Evolutionary conservation across 2,329 filamentous ascomycete genomes (phyloP), one percentile per base, ranked within the genome.

Genomic region (Penicillium sp.): DNA sequence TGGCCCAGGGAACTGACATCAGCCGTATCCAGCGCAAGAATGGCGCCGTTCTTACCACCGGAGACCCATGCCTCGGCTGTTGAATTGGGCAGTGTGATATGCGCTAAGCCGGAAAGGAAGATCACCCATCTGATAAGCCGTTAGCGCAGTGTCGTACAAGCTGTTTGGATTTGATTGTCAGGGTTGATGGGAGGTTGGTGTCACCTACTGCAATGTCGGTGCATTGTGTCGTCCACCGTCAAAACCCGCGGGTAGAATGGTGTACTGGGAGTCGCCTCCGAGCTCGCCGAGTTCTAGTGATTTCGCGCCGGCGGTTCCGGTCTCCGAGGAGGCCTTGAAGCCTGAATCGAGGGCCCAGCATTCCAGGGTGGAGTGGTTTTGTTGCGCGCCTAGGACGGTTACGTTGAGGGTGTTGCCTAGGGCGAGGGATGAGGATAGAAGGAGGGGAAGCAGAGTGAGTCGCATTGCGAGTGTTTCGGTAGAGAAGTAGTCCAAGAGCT

Each of bases 311-410:
- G 58, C 28, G 2, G 62, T 65, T 2, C 72, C 73, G 6, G 67
- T 47, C n/a, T 60, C 46, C 6, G 59, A 47, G 7, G 69, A 67
- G 1, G 53, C 57, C n/a, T 58, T 27, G 46, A 73, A 73, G 10
- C 68, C 67, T 3, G 65, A 55, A 8, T 64, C 54, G 6, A 78
- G 55, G 49, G 73, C 68, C 75, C 75, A 78, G 67, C 75, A 78
- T 60, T 77, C 72, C 4, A 78, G 56, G 6, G 65, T 66, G 7
- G 75, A 77, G 4, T 61, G 60, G 46, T 69, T 68, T 46, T 71
- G 61, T 13, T 53, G 57, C 1, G 68, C 68, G 38, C 58, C 59
- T 24, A 77, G 51, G 15, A 73, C 68, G 3, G 75, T 77, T 45
- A 78, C 52, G 54, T 75, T 77, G 23, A 77, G 63, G 7, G 59